Percentiles rank a stretch among this genome's conserved stretches.
Conservation (phyloP, 768 basidiomycete genomes). For the Lactarius sanguifluus region DNA sequence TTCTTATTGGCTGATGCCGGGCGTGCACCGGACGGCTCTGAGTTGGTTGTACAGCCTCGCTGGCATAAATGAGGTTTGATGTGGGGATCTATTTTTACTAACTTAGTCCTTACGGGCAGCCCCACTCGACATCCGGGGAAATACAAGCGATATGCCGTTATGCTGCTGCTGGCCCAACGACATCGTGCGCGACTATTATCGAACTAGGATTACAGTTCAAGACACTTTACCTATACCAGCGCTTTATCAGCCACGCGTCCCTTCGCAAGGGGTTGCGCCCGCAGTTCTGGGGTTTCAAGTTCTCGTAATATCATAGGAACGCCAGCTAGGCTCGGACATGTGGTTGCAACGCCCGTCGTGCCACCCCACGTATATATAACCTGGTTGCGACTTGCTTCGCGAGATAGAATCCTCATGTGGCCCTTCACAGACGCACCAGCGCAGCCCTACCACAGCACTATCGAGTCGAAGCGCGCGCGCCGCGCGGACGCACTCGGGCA, state of each 20-base stretch:
- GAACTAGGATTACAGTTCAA: too few species aligned
- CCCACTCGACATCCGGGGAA: not conserved
- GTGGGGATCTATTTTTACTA: too few species aligned
- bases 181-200: too few species aligned
- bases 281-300: not conserved
- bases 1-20: too few species aligned
- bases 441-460: slow-evolving; percentile 8
- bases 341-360: not conserved
- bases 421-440: not conserved
- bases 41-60: too few species aligned
- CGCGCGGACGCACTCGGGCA: slow-evolving; percentile 31
- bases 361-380: not conserved
- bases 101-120: not conserved
- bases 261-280: not conserved
- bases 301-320: too few species aligned
- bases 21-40: too few species aligned
- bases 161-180: not conserved
- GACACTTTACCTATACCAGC: too few species aligned
- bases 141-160: not conserved
- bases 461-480: slow-evolving; percentile 27
- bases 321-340: not conserved
- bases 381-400: not conserved
- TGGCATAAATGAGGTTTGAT: too few species aligned
- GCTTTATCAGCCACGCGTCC: not conserved
- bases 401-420: slow-evolving; percentile 16